Conservation (phyloP, 305 asterid species). For the Plantago rigida region DNA sequence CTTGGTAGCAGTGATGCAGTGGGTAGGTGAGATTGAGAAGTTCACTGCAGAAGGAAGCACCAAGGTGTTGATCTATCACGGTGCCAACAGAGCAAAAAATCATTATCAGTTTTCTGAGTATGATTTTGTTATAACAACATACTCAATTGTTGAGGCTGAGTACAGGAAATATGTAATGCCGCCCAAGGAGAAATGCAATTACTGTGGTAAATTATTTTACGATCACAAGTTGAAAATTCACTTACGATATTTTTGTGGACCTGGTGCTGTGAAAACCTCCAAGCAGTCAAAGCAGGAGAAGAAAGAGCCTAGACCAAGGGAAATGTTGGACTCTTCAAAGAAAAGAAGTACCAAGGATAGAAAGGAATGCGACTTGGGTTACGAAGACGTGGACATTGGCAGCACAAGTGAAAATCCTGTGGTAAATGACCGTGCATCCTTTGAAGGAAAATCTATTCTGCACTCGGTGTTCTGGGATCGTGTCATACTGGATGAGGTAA, state of each 20-base stretch:
- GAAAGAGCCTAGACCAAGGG: slow-evolving; percentile 38
- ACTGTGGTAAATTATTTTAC: slow-evolving; percentile 58
- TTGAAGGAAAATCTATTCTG: slow-evolving; percentile 49
- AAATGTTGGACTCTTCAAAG: slow-evolving; percentile 26
- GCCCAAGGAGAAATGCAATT: slow-evolving; percentile 63
- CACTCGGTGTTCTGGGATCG: slow-evolving; percentile 81
- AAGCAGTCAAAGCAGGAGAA: slow-evolving; percentile 80
- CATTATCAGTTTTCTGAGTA: slow-evolving; percentile 52
- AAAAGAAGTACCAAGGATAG: slow-evolving; percentile 29
- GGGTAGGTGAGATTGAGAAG: slow-evolving; percentile 79
- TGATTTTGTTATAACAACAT: slow-evolving; percentile 85
- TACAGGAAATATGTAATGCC: slow-evolving; percentile 76
- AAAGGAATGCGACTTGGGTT: slow-evolving; percentile 21
- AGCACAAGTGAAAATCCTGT: slow-evolving; percentile 19
- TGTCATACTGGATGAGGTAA: slow-evolving; percentile 79
- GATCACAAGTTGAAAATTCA: slow-evolving; percentile 55
- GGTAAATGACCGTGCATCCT: slow-evolving; percentile 27
- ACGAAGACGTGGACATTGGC: slow-evolving; percentile 35
- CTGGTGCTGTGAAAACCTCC: slow-evolving; percentile 58
- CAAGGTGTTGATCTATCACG: slow-evolving; percentile 76
- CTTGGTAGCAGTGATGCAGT: slow-evolving; percentile 70
- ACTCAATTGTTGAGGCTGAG: slow-evolving; percentile 77
- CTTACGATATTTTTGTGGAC: slow-evolving; percentile 72
- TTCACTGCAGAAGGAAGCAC: slow-evolving; percentile 70
- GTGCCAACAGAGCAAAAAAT: slow-evolving; percentile 55